Evolutionary conservation across 345 rosid species (phyloP).

Genomic region (Murraya paniculata): DNA sequence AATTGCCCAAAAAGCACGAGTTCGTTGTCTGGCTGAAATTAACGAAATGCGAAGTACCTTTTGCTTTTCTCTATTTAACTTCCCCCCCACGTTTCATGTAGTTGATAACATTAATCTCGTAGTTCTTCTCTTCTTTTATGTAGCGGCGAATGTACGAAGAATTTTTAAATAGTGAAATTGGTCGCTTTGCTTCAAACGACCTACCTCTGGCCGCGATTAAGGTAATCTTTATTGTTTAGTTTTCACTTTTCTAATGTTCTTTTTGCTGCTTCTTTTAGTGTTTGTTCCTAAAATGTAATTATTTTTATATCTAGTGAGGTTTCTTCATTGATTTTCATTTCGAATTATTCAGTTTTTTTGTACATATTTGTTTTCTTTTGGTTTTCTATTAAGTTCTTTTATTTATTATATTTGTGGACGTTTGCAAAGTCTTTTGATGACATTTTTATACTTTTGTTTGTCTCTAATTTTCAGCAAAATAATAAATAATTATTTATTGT

Average conservation of each 20-base stretch:
- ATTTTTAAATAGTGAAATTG: constrained; percentile 80
- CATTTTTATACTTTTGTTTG: not conserved
- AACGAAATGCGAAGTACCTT: constrained; percentile 75
- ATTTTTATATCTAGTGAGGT: not conserved
- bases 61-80: constrained; percentile 1
- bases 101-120: constrained; percentile 6
- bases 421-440: not conserved
- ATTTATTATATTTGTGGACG: not conserved
- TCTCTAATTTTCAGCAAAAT: not conserved
- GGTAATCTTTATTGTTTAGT: constrained; percentile 38
- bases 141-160: constrained; percentile 89
- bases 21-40: constrained; percentile 86
- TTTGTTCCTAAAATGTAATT: not conserved
- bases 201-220: constrained; percentile 94
- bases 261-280: not conserved
- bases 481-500: not conserved
- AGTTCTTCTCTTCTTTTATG: constrained; percentile 19
- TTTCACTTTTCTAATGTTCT: not conserved
- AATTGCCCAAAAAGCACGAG: constrained; percentile 84
- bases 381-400: not conserved
- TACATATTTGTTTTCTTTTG: not conserved
- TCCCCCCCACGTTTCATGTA: not conserved
- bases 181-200: constrained; percentile 87
- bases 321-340: not conserved
- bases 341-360: not conserved